Base-by-base conservation (phyloP, 192 early-diverging fungal genomes). In the Endogone sp. region DNA sequence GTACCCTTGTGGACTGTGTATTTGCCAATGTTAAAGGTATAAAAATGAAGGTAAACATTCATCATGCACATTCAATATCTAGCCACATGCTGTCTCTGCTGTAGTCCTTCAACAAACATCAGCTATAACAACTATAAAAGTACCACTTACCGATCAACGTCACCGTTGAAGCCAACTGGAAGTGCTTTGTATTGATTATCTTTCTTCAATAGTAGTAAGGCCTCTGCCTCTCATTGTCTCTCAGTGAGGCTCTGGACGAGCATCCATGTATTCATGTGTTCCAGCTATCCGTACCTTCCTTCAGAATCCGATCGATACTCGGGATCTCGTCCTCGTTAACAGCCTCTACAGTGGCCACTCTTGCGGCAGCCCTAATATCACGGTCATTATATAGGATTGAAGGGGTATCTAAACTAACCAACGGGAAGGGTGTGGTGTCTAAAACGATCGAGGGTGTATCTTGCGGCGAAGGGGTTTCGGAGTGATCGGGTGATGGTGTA, bases 201-300 rank as follows among this genome's bases (percentile, higher is more conserved):
- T 6, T 66, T 31, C 3, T 57, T 56, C 54, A 27, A 13, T 24
- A 55, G n/a, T 10, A 54, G 66, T n/a, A 4, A 20, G 2, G 22
- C n/a, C n/a, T 71, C 67, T 21, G 49, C 60, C 55, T 68, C 32
- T 69, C 73, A 62, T 58, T 79, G 71, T 37, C 57, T 64, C 8
- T 66, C 29, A 20, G 68, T 71, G 8, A 81, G 37, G 28, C 37
- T 57, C 49, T 70, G 71, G 2, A 81, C 37, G 11, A 28, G 27
- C 55, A 69, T 56, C 72, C 69, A 81, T n/a, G n/a, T n/a, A n/a
- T n/a, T n/a, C n/a, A n/a, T 64, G 76, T 63, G 28, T 71, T n/a
- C 71, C 65, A 71, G 28, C 68, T 66, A 9, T 75, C 68, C 16
- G 66, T 69, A 13, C 71, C 49, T 13, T 72, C 56, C 68, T 70